These are phyloP conservation scores for Sechiopsis laciniata DNA, from an alignment of 306 rosid species.

Conservation along the genomic window DNA sequence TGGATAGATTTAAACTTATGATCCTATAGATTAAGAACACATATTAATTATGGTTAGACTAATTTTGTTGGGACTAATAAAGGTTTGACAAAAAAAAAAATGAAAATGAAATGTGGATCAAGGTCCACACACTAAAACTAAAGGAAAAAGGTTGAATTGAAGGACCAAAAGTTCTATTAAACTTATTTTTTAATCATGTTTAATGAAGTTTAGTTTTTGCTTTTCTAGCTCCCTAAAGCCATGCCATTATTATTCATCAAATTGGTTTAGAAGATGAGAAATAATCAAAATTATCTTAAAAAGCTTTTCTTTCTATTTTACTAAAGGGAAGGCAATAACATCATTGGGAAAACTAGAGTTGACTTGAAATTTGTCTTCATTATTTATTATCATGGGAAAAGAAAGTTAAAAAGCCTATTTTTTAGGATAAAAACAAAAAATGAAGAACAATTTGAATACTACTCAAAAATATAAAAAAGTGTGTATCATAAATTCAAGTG, in stretches of 20 bases:
- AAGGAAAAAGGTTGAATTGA: neutral
- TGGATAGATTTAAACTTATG: too few species aligned
- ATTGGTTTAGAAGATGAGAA: neutral
- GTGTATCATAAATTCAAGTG: neutral
- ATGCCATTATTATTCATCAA: neutral
- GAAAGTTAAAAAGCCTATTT: neutral
- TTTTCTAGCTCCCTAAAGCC: conserved; percentile 4
- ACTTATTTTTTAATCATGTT: neutral
- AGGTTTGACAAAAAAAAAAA: neutral
- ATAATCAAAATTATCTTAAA: neutral
- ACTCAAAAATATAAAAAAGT: neutral
- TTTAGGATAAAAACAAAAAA: neutral
- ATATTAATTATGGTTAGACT: too few species aligned
- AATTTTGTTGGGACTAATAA: too few species aligned
- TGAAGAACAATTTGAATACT: too few species aligned
- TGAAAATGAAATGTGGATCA: neutral
- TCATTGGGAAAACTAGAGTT: neutral
- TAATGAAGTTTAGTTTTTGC: neutral
- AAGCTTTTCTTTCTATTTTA: neutral
- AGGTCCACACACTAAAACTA: neutral
- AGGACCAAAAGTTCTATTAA: neutral
- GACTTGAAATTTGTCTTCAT: neutral
- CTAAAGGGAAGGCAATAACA: neutral
- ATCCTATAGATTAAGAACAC: too few species aligned
- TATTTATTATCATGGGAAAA: neutral